Evolutionary conservation across 441 rosid genomes (phyloP), one percentile per base, ranked within the genome.

Genomic region (Pelargonium australe): DNA sequence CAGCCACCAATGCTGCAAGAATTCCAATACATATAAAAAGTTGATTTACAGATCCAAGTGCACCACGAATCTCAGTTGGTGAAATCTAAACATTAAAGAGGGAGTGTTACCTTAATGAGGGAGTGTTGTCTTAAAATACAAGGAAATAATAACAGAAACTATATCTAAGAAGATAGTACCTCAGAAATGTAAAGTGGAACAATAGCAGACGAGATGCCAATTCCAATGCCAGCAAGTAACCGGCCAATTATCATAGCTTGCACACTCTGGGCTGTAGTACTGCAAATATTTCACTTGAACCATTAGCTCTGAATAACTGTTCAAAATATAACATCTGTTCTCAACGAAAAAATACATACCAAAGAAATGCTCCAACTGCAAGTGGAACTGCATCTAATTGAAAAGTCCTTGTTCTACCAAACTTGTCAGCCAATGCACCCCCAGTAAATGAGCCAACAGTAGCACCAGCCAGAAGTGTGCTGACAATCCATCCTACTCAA

Each of bases 131-230:
- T 65, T 60, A 58, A 31, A 63, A 76, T 65, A 47, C 57, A 55
- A 16, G 8, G 20, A 20, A 23, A 55, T 19, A 68, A 65, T 49
- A 51, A 31, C 31, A 63, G 53, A 40, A 17, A 37, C 60, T 2
- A 13, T 10, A 51, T 63, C 14, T 53, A 43, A 65, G 31, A 49
- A 28, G 62, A 16, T 64, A 69, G 70, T 76, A 91, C 99, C 98
- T 95, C 99, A 65, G 99, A 95, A 73, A 92, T 95, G 82, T 95
- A 95, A 76, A 95, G 97, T 40, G 98, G 99, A 53, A 92, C 99
- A 70, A 95, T 85, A 4, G 99, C 96, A 72, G 98, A 90, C 47
- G 99, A 85, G 76, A 95, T 95, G 49, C 99, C 99, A 68, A 92
- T 90, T 80, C 99, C 99, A 76, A 95, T 81, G 72, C 98, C 98